These are phyloP conservation scores for Rhodamnia rubescens DNA, from an alignment of 345 rosid genomes.

Conservation along the genomic window DNA sequence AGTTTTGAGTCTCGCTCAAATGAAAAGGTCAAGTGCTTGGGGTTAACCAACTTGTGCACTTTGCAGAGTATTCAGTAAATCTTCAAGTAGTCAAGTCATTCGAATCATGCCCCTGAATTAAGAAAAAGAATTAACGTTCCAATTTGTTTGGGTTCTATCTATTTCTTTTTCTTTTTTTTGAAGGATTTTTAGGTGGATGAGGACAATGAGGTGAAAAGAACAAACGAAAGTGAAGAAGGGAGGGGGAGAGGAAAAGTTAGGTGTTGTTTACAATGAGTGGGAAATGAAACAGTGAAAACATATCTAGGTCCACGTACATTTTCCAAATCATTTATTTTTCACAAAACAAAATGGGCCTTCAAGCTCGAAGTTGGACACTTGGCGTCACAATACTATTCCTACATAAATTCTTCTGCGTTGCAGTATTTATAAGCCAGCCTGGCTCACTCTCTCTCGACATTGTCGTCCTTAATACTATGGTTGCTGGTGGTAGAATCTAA, in stretches of 20 bases:
- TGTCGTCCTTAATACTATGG: too few species aligned
- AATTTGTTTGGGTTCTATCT: background rate
- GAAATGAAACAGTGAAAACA: background rate
- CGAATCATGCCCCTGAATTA: background rate
- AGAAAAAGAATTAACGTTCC: background rate
- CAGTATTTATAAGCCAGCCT: too few species aligned
- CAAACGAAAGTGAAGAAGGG: background rate
- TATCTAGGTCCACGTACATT: background rate
- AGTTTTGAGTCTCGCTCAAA: background rate
- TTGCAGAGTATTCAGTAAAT: background rate
- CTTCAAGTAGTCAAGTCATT: background rate
- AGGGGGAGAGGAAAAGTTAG: background rate
- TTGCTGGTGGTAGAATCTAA: too few species aligned
- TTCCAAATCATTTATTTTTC: too few species aligned
- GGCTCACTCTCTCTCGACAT: too few species aligned
- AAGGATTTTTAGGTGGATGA: background rate
- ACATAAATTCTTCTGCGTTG: too few species aligned
- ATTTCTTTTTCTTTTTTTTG: background rate
- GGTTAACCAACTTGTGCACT: background rate
- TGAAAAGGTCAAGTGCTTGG: background rate
- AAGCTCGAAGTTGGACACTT: too few species aligned
- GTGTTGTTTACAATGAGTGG: background rate
- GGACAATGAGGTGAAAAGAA: background rate
- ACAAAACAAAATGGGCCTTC: too few species aligned
- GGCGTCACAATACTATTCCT: too few species aligned